These are phyloP conservation scores for Fusarium multiceps DNA, from an alignment of 2,329 filamentous ascomycete genomes.

Conservation along the genomic window DNA sequence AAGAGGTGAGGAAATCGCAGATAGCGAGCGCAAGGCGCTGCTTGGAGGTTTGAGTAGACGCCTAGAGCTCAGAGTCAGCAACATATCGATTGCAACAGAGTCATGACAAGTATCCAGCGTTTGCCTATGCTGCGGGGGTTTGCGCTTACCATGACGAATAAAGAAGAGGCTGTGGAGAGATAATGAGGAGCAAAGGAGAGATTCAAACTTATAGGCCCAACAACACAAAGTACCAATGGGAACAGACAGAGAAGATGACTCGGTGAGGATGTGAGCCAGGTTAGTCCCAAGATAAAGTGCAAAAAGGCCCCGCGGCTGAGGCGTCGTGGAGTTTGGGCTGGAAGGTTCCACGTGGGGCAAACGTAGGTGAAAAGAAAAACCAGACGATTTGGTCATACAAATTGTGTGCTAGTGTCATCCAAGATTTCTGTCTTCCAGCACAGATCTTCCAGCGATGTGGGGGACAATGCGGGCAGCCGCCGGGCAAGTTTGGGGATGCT, in stretches of 20 bases:
- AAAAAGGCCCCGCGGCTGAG: conserved; percentile 40
- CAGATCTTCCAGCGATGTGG: conserved; percentile 2
- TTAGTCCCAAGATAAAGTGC: conserved; percentile 21
- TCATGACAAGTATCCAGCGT: conserved; percentile 14
- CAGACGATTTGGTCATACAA: conserved; percentile 12
- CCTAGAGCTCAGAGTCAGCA: conserved; percentile 22
- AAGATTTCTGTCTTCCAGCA: background rate
- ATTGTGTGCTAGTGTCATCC: background rate
- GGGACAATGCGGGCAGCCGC: background rate
- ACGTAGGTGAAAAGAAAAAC: conserved; percentile 4
- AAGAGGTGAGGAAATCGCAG: conserved; percentile 91
- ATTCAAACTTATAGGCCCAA: background rate
- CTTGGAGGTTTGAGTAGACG: conserved; percentile 61
- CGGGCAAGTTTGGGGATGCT: background rate
- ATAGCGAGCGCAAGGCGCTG: conserved; percentile 97
- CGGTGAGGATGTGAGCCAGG: conserved; percentile 12
- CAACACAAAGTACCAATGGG: conserved; percentile 15
- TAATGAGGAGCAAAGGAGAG: background rate
- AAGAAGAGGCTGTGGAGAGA: conserved; percentile 8
- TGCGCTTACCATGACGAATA: conserved; percentile 27
- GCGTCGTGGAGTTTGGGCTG: conserved; percentile 43
- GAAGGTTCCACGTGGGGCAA: conserved; percentile 49
- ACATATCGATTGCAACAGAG: background rate
- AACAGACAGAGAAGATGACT: conserved; percentile 2
- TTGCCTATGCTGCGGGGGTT: conserved; percentile 19